Base-by-base conservation (phyloP, 208 protist genomes). In the Angomonas ambiguus region DNA sequence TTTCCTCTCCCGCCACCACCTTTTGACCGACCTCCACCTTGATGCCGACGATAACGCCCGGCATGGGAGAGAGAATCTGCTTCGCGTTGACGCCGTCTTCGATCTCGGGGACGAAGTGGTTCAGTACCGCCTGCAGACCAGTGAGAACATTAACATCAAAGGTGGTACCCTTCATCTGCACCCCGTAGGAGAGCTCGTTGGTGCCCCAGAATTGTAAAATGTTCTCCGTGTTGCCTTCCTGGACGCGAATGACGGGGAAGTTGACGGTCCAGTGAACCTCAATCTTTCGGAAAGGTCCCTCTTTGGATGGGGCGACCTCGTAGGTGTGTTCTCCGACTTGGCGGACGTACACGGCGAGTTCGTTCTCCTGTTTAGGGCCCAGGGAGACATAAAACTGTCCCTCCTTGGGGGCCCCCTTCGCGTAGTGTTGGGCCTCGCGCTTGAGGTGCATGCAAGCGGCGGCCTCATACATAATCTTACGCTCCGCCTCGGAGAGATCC, bases 41-140 rank as follows among this genome's bases (percentile, higher is more conserved):
- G 6, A 98, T 67, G 61, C 94, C 93, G 5, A 83, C 82, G 10
- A 98, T 88, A 59, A 92, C 91, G 22, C 96, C 94, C 0, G 96
- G 95, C 93, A 98, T 98, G 22, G 97, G 93, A 18, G 93, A 76
- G 16, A 77, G 49, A 34, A 92, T 59, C 56, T 72, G 72, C 65
- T 82, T 82, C 20, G 67, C 64, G 51, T 75, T 75, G 20, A 60
- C 31, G 51, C 35, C 34, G 10, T 45, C 49, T 31, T 73, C 34
- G 4, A 64, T 56, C 22, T 72, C 65, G 35, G 67, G 67, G 51
- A 86, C 71, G 77, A 75, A 51, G 30, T 63, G 35, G 60, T 63
- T 27, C 35, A 85, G 72, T 42, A 64, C 57, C 2, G 69, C 48
- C 68, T 78, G 76, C 27, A 79, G 68, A 24, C 60, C 51, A 30